These are phyloP conservation scores for Dipteronia dyeriana DNA, from an alignment of 345 rosid genomes.

Conservation along the genomic window DNA sequence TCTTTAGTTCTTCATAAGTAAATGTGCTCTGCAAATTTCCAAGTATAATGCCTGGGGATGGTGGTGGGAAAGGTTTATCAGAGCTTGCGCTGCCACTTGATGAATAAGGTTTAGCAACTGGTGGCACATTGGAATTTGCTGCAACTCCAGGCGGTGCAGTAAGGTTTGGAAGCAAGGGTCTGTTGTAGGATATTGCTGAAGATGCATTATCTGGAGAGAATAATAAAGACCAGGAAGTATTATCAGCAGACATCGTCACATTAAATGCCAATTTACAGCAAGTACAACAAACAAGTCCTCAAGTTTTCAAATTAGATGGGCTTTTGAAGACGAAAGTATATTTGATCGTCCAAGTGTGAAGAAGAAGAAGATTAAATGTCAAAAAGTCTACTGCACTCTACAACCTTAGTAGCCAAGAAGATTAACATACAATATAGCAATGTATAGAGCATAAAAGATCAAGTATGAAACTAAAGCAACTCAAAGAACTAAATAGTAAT, in stretches of 20 bases:
- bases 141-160: conserved; percentile 30
- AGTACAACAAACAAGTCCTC: not conserved
- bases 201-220: conserved; percentile 34
- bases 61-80: conserved; percentile 32
- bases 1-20: conserved; percentile 52
- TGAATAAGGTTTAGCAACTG: conserved; percentile 27
- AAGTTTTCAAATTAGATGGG: not conserved
- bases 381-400: too few species aligned
- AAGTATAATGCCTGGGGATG: conserved; percentile 40
- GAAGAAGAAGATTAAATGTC: not conserved
- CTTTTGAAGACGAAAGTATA: not conserved
- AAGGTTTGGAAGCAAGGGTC: conserved; percentile 33
- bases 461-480: not conserved
- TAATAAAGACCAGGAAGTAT: not conserved
- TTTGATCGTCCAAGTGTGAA: not conserved
- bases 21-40: conserved; percentile 52
- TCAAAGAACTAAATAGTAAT: not conserved
- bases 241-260: not conserved
- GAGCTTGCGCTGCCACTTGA: conserved; percentile 43
- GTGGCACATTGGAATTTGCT: not conserved
- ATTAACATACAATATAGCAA: too few species aligned
- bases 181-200: conserved; percentile 22
- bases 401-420: too few species aligned
- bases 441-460: not conserved
- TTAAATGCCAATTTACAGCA: not conserved